A percentile compares a stretch with the other conserved stretches of the same genome.
Evolutionary conservation across 768 basidiomycete genomes (phyloP).

Genomic region (Lyophyllum atratum): DNA sequence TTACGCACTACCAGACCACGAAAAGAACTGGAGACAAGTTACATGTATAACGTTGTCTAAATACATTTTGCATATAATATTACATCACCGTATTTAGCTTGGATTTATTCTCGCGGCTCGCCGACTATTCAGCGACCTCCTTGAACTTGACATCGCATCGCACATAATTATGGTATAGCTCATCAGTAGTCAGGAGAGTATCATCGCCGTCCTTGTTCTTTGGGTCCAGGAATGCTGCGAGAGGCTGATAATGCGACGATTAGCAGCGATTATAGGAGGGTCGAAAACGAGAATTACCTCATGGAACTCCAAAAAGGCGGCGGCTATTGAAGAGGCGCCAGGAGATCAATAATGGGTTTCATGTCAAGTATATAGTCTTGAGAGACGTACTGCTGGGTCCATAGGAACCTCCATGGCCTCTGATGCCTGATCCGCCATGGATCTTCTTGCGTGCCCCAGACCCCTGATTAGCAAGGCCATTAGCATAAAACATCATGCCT

Average conservation of each 20-base stretch:
- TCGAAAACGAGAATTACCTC: constrained; percentile 38
- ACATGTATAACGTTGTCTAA: background rate
- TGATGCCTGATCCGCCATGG: constrained; percentile 70
- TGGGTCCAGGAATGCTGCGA: constrained; percentile 67
- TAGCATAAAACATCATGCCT: constrained; percentile 77
- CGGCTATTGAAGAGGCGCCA: constrained; percentile 36
- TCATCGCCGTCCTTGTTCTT: constrained; percentile 58
- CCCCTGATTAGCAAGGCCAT: constrained; percentile 48
- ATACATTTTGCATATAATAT: background rate
- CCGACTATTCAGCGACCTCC: constrained; percentile 10
- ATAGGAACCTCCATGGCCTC: constrained; percentile 59
- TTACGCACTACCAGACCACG: background rate
- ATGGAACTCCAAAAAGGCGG: constrained; percentile 71
- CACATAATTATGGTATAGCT: constrained; percentile 75
- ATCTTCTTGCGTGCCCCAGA: constrained; percentile 68
- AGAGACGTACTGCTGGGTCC: constrained; percentile 50
- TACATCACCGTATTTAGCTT: background rate
- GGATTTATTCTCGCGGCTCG: background rate
- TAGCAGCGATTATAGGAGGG: background rate
- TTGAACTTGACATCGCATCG: constrained; percentile 51
- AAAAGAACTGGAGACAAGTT: background rate
- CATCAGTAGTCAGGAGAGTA: constrained; percentile 67
- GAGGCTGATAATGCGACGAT: constrained; percentile 37
- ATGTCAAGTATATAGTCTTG: background rate
- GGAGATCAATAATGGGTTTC: constrained; percentile 5